Base-by-base conservation (phyloP, 805 yeast species). In the Candida michaelii region DNA sequence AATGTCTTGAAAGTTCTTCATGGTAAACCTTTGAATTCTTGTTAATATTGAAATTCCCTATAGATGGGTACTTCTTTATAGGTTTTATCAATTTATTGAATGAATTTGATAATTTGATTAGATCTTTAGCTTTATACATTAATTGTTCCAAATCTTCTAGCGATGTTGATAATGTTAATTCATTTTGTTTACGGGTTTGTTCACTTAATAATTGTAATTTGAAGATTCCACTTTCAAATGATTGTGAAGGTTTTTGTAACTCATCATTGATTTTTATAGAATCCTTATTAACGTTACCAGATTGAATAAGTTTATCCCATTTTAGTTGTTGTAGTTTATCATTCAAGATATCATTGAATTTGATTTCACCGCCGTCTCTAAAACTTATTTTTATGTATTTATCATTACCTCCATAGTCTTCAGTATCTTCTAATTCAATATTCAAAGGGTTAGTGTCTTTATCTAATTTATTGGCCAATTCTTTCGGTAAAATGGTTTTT, bases 81-180 rank as follows among this genome's bases (percentile, higher is more conserved):
- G 53, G 43, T 21, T 47, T 48, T 4, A 58, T 48, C 13, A 57
- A 37, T 12, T 43, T 45, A 27, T 52, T 66, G 43, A 74, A 73
- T n/a, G 72, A 60, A n/a, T 59, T 57, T 12, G 78, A 83, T 21
- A 89, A 60, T 27, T 69, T 63, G 16, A 83, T 76, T 39, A 90
- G 74, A 45, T 89, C 90, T 49, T 78, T 78, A 2, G 90, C 95
- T 51, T 85, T 77, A n/a, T 79, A 73, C 82, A 87, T 83, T 40
- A 89, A 66, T 33, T 82, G 82, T 47, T 85, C 83, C 35, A 90
- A 64, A 59, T 89, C 97, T 32, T 80, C 83, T 30, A 90, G 63
- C 0, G 97, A 89, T 32, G 75, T 74, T 27, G 77, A 76, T 43
- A 90, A 64, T 0, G 89, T 71, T 13, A 71, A 57, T 36, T 83